phyloP scores from a whole-genome alignment of 805 yeast genomes.

The Candida germanica region DNA sequence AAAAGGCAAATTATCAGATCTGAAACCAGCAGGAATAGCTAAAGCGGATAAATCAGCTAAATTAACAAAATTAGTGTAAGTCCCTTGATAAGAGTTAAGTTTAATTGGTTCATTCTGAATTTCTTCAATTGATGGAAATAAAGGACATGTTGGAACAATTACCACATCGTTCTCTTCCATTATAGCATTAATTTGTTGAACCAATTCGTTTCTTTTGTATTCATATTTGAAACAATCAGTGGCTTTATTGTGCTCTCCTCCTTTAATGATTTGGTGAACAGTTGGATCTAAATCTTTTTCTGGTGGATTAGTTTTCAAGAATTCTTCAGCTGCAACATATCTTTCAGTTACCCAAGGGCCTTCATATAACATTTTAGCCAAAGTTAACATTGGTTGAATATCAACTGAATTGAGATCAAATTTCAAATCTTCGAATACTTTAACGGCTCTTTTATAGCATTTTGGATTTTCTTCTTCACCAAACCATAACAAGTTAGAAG shows the following conservation, averaged over 20 bases:
- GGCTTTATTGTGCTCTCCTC: conserved; percentile 78
- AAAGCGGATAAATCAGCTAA: conserved; percentile 90
- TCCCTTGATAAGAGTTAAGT: conserved; percentile 89
- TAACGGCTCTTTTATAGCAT: conserved; percentile 62
- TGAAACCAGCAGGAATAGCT: conserved; percentile 87
- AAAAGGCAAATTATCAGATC: conserved; percentile 78
- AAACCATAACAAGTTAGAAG: conserved; percentile 69
- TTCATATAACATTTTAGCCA: conserved; percentile 87
- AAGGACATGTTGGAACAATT: conserved; percentile 91
- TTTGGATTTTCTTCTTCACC: conserved; percentile 78
- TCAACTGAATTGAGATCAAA: conserved; percentile 56
- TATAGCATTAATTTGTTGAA: conserved; percentile 57
- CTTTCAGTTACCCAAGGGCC: conserved; percentile 99
- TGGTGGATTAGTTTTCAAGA: conserved; percentile 69
- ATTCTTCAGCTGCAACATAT: conserved; percentile 75
- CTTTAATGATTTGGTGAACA: conserved; percentile 68
- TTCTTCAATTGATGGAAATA: conserved; percentile 78
- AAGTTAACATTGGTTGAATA: conserved; percentile 70
- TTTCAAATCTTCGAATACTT: conserved; percentile 27
- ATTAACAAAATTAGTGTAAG: conserved; percentile 97
- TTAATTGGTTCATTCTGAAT: conserved; percentile 73
- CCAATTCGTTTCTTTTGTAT: conserved; percentile 78
- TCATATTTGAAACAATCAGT: conserved; percentile 82
- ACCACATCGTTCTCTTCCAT: conserved; percentile 68
- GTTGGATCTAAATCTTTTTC: conserved; percentile 75